Conservation (phyloP, 208 protist genomes). For the Crithidia bombi region DNA sequence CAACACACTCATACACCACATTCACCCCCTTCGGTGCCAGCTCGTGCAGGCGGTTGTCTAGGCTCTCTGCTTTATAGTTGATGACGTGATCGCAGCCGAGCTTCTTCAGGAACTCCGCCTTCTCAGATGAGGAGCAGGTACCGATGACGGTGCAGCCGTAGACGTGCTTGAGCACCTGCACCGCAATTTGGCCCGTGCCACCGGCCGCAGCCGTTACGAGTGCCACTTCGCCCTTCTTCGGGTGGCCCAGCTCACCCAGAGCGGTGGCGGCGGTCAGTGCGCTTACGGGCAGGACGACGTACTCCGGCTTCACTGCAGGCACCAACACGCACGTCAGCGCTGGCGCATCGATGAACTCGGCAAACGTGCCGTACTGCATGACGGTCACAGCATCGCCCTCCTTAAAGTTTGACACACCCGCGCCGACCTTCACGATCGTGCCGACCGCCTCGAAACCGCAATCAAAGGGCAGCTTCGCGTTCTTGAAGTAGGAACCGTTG, state of each 20-base stretch:
- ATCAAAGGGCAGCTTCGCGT: constrained; percentile 57
- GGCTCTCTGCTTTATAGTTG: constrained; percentile 79
- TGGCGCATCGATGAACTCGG: constrained; percentile 41
- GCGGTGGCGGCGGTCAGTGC: constrained; percentile 75
- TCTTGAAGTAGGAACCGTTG: constrained; percentile 53
- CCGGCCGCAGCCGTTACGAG: constrained; percentile 88
- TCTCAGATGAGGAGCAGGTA: constrained; percentile 74
- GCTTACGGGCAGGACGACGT: constrained; percentile 38
- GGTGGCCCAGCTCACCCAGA: constrained; percentile 50
- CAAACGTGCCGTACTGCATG: constrained; percentile 58
- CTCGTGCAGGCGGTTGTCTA: constrained; percentile 49
- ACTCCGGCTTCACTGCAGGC: constrained; percentile 47
- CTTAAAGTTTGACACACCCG: constrained; percentile 41
- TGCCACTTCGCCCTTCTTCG: constrained; percentile 59
- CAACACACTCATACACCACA: constrained; percentile 87
- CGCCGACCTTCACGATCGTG: constrained; percentile 52
- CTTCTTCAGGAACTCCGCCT: constrained; percentile 73
- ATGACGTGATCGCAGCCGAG: constrained; percentile 87
- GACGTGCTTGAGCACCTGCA: constrained; percentile 88
- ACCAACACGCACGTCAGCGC: constrained; percentile 38
- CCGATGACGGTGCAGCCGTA: constrained; percentile 88
- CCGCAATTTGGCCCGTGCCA: constrained; percentile 86
- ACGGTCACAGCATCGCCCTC: constrained; percentile 53
- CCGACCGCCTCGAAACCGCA: constrained; percentile 83
- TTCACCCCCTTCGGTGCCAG: constrained; percentile 79